A percentile compares a stretch with the other conserved stretches of the same genome.
phyloP scores from a whole-genome alignment of 164 flowering plant genomes.

The Magnolia changhungtana region DNA sequence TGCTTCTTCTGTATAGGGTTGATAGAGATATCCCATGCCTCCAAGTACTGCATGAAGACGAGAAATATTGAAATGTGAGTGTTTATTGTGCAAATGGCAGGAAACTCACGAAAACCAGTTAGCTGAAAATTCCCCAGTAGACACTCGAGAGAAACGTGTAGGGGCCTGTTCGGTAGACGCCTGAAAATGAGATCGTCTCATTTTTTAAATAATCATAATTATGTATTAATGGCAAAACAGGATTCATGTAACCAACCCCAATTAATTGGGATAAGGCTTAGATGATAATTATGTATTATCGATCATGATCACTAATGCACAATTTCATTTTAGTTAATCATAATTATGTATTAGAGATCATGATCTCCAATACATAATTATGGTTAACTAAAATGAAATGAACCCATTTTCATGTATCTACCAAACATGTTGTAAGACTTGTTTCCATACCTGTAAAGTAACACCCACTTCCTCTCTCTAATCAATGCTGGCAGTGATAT shows the following conservation, averaged over 20 bases:
- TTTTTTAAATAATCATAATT: no score
- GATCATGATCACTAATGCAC: not conserved
- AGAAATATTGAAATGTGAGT: not conserved
- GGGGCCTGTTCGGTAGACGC: no score
- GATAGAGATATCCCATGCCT: slow-evolving; percentile 96
- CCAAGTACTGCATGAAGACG: slow-evolving; percentile 72
- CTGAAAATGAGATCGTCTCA: no score
- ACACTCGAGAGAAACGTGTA: not conserved
- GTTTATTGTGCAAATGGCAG: not conserved
- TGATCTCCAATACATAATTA: no score
- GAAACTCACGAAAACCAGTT: not conserved
- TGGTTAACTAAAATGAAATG: no score
- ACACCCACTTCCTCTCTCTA: slow-evolving; percentile 80
- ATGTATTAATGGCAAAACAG: no score
- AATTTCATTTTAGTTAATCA: not conserved
- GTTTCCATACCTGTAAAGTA: slow-evolving; percentile 69
- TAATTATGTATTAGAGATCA: no score
- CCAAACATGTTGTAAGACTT: not conserved
- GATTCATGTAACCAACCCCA: no score
- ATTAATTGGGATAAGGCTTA: no score
- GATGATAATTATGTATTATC: no score
- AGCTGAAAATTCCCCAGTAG: not conserved
- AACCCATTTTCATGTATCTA: no score
- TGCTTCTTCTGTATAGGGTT: slow-evolving; percentile 86
- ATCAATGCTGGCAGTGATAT: slow-evolving; percentile 75